phyloP scores from a whole-genome alignment of 1,139 yeast species.

The Hansenula anomala region DNA sequence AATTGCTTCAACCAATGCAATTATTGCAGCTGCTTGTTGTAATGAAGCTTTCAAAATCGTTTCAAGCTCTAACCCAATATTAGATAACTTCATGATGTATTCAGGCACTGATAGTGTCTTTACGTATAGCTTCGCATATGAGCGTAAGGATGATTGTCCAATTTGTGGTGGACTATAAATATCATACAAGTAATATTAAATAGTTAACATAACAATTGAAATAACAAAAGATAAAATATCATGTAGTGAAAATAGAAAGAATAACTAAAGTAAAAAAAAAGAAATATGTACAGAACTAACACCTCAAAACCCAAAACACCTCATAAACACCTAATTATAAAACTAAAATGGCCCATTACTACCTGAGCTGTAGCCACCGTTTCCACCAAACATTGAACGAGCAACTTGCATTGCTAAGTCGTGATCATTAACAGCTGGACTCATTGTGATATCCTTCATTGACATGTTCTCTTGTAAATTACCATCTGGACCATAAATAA shows the following conservation, averaged over 20 bases:
- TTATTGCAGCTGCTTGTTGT: constrained; percentile 88
- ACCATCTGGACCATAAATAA: background rate
- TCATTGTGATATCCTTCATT: background rate
- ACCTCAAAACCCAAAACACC: background rate
- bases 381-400: constrained; percentile 21
- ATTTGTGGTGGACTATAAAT: constrained; percentile 55
- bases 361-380: no score
- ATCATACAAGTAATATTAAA: background rate
- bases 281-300: background rate
- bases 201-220: no score
- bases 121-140: constrained; percentile 65
- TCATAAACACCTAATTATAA: background rate
- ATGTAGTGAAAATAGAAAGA: background rate
- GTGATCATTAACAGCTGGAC: constrained; percentile 6
- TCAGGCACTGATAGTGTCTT: constrained; percentile 76
- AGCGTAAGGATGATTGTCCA: constrained; percentile 58
- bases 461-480: background rate
- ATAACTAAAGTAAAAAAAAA: background rate
- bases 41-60: constrained; percentile 80
- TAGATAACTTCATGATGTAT: constrained; percentile 84
- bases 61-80: constrained; percentile 60
- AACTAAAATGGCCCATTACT: no score
- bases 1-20: constrained; percentile 90
- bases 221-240: background rate
- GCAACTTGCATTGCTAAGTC: constrained; percentile 22